phyloP scores from a whole-genome alignment of 1,284 basidiomycete genomes.

The Fomitopsis pinicola region DNA sequence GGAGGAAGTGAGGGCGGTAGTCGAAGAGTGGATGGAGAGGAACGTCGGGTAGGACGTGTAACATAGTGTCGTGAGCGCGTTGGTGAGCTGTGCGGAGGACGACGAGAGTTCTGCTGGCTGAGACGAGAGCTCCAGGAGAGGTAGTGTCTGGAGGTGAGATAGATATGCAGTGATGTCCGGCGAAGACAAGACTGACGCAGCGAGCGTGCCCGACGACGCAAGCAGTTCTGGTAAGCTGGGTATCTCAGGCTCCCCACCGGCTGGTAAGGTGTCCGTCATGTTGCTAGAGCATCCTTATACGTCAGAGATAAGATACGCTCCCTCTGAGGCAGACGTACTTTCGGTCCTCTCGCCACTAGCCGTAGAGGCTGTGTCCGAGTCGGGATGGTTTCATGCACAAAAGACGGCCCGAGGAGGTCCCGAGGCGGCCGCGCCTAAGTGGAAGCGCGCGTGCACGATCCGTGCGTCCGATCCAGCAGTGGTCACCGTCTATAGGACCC shows the following conservation, averaged over 20 bases:
- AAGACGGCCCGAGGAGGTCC: no score
- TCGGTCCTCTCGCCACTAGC: no score
- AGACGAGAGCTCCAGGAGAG: conserved; percentile 59
- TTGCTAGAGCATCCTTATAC: no score
- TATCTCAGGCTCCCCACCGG: not conserved
- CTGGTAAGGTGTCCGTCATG: not conserved
- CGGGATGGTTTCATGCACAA: no score
- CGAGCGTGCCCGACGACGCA: not conserved
- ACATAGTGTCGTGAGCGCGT: conserved; percentile 83
- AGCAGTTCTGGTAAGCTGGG: conserved; percentile 4
- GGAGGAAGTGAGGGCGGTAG: conserved; percentile 61
- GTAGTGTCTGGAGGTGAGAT: conserved; percentile 58
- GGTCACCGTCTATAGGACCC: no score
- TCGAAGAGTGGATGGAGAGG: conserved; percentile 75
- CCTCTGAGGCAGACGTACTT: no score
- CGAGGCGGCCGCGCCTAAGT: no score
- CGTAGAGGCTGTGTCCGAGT: no score
- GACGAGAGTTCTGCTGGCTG: conserved; percentile 75
- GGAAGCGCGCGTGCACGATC: no score
- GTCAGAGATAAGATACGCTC: no score
- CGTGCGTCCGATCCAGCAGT: no score
- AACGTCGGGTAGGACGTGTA: conserved; percentile 88
- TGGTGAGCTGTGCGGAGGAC: conserved; percentile 79
- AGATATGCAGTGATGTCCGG: conserved; percentile 44
- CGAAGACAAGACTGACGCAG: conserved; percentile 6